Base-by-base conservation (phyloP, 2,329 filamentous ascomycete species). In the Aspergillus sp. region DNA sequence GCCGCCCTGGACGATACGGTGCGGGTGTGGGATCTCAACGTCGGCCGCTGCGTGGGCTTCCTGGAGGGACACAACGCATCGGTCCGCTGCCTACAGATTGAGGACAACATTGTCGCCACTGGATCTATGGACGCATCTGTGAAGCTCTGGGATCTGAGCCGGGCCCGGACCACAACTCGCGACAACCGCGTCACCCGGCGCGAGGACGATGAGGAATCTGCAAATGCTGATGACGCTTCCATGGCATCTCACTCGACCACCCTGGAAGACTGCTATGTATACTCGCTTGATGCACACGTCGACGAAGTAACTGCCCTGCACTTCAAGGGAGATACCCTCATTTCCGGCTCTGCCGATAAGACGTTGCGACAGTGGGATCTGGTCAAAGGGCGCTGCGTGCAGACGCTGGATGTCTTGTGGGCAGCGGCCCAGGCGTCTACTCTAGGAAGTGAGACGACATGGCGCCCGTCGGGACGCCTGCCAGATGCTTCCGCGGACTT, bases 351-450 rank as follows among this genome's bases (percentile, higher is more conserved):
- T 7, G 90, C 95, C 0, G 95, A 99, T 80, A 99, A 99, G 83
- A 99, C 95, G 1, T 82, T 99, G 58, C 88, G 95, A 48, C 95
- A 99, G 75, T 99, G 95, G 95, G 95, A 99, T 80, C 83, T 99
- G 53, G 91, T 94, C 70, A 97, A 93, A 75, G 95, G 95, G n/a
- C 90, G 95, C 52, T 98, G 95, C 75, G 91, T 99, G 57, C 95
- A 99, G 78, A 99, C 95, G 2, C 82, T 99, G 52, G 95, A 99
- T 77, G 94, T 99, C 6, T 90, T 99, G 75, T 99, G 95, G 95
- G 95, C 95, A 8, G 93, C 95, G 4, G 93, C 95, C 2, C 93
- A 97, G 78, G 91, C 92, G 11, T 90, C 88, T 8, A 88, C 86
- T 5, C 83, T 91, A 58, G 84, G 83, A 54, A 83, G 85, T 2